These are phyloP conservation scores for Boletus sp. DNA, from an alignment of 768 basidiomycete genomes.

Conservation along the genomic window DNA sequence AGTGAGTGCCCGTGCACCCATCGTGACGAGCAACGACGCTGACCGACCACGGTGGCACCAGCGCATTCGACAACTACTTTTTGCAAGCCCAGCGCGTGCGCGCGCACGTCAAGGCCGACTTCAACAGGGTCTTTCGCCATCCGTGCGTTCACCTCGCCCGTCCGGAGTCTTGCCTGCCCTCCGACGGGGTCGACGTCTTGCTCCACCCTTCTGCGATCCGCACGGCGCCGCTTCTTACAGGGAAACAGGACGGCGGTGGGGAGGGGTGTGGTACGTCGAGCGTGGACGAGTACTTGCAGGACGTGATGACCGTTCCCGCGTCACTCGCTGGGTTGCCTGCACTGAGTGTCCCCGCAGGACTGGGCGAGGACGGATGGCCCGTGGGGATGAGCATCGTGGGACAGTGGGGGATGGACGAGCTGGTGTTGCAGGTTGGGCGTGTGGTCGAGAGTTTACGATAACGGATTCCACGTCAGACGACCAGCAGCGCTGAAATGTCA, in stretches of 20 bases:
- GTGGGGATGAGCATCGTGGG: conserved; percentile 82
- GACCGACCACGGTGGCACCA: conserved; percentile 31
- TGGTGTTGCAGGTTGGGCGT: conserved; percentile 55
- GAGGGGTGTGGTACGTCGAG: conserved; percentile 13
- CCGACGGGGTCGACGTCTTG: conserved; percentile 68
- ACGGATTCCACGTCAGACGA: not conserved
- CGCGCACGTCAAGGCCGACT: conserved; percentile 67
- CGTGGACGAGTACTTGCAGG: conserved; percentile 77
- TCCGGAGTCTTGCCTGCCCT: not conserved
- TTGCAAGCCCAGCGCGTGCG: conserved; percentile 88
- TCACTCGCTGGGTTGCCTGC: conserved; percentile 88
- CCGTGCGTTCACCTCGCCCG: conserved; percentile 47
- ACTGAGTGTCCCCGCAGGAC: conserved; percentile 63
- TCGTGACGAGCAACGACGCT: not conserved
- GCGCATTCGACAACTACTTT: conserved; percentile 98
- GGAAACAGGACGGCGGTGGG: not conserved
- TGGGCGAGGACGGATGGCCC: conserved; percentile 66
- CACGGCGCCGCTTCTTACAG: conserved; percentile 65
- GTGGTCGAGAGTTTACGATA: conserved; percentile 36
- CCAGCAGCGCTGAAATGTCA: not conserved
- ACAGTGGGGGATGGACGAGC: conserved; percentile 78
- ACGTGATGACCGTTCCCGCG: conserved; percentile 89
- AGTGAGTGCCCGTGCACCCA: conserved; percentile 49
- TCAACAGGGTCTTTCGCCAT: conserved; percentile 62
- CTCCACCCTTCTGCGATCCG: conserved; percentile 85